A percentile compares a stretch with the other conserved stretches of the same genome.
phyloP scores from a whole-genome alignment of 495 filamentous ascomycete genomes.

The Cudoniella acicularis region DNA sequence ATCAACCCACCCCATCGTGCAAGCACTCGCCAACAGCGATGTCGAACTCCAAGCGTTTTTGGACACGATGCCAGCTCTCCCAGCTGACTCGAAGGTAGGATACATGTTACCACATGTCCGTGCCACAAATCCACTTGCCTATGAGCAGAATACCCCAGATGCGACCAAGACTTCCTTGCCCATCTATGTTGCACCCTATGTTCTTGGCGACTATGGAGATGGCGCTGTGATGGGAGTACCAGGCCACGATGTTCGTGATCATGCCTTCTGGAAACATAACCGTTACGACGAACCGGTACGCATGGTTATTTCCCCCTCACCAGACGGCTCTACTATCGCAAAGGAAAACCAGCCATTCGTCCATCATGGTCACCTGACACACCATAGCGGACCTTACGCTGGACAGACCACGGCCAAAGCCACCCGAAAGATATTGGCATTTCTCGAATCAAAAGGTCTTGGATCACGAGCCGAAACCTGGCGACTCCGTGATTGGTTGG shows the following conservation, averaged over 20 bases:
- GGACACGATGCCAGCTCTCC: conserved; percentile 54
- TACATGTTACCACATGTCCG: conserved; percentile 58
- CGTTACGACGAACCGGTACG: conserved; percentile 45
- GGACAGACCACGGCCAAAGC: conserved; percentile 60
- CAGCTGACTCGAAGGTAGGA: conserved; percentile 71
- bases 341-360: conserved; percentile 47
- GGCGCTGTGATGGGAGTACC: conserved; percentile 92
- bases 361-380: conserved; percentile 62
- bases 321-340: conserved; percentile 39
- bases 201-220: conserved; percentile 83
- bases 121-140: conserved; percentile 63
- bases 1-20: conserved; percentile 66
- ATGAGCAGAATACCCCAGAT: conserved; percentile 46
- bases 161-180: conserved; percentile 55
- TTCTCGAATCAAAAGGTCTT: conserved; percentile 48
- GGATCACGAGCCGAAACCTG: conserved; percentile 63
- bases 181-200: conserved; percentile 79
- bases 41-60: conserved; percentile 61
- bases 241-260: conserved; percentile 73
- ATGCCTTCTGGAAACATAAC: conserved; percentile 76
- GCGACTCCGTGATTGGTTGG: conserved; percentile 81
- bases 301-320: conserved; percentile 49
- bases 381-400: conserved; percentile 55
- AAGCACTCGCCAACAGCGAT: conserved; percentile 54
- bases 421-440: conserved; percentile 53